A percentile compares a stretch with the other conserved stretches of the same genome.
These are phyloP conservation scores for Candida adriatica DNA, from an alignment of 805 yeast genomes.

Conservation along the genomic window DNA sequence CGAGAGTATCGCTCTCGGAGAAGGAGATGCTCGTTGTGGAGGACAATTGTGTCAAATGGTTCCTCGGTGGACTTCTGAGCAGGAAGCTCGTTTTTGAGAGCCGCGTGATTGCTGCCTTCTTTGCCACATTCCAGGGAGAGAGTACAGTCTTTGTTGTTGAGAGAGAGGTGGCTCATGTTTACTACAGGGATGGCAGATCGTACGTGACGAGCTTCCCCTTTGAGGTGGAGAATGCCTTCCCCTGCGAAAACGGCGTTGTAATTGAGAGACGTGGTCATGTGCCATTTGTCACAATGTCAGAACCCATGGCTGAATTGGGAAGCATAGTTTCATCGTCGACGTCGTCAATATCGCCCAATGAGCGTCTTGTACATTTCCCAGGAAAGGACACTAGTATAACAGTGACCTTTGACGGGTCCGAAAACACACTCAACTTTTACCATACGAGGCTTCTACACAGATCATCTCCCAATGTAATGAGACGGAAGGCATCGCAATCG, in stretches of 20 bases:
- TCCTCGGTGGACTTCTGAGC: constrained; percentile 41
- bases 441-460: constrained; percentile 42
- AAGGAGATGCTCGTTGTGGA: constrained; percentile 15
- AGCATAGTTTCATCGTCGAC: constrained; percentile 65
- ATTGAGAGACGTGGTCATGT: constrained; percentile 36
- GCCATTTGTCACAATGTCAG: constrained; percentile 57
- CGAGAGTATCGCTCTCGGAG: constrained; percentile 4
- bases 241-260: constrained; percentile 63
- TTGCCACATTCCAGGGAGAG: constrained; percentile 38
- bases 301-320: constrained; percentile 72
- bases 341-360: constrained; percentile 52
- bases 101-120: constrained; percentile 51
- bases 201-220: constrained; percentile 67
- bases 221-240: constrained; percentile 48
- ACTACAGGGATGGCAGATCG: constrained; percentile 51
- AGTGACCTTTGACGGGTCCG: constrained; percentile 47
- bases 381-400: constrained; percentile 35
- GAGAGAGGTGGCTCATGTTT: constrained; percentile 53
- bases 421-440: constrained; percentile 42
- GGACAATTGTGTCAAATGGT: constrained; percentile 28
- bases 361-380: constrained; percentile 53
- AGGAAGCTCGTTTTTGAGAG: constrained; percentile 44
- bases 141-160: constrained; percentile 55
- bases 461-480: constrained; percentile 2
- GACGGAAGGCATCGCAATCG: constrained; percentile 19